Evolutionary conservation across 148 eudicot genomes (phyloP), one percentile per base, ranked within the genome.

Genomic region (Spergularia marina): DNA sequence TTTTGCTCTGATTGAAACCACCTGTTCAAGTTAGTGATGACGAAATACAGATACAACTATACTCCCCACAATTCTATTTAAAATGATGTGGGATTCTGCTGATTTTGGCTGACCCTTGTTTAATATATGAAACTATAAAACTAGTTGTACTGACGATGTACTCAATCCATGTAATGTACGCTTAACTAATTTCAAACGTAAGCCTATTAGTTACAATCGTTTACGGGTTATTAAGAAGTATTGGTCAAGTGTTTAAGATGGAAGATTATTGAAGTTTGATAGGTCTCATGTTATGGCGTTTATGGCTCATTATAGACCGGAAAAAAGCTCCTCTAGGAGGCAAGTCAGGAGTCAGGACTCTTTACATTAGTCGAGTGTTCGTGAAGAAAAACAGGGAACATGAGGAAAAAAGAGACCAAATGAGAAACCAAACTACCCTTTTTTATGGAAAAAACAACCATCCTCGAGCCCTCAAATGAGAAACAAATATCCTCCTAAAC

Each of bases 391-490:
- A 47, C 68, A 49, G 52, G 65, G 65, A 57, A 64, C 25, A 36
- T n/a, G 63, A 47, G 71, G 65, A 36, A 53, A 53, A 65, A 47
- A 15, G 53, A 53, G 61, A 82, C 55, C 55, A 59, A 16, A 39
- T 72, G 25, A 57, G 73, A 70, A 83, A 52, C 70, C 54, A 75
- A 79, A 77, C 69, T 12, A 72, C 75, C 75, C 25, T 68, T 62
- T 49, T 82, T 77, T 25, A 61, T 66, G 80, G 86, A 81, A 81
- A 81, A 81, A 82, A 80, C 79, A 81, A 77, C 80, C 76, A 75
- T 56, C 86, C 88, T 87, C 88, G 88, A 85, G 87, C 88, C 85
- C 82, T 85, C 77, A 83, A 85, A 74, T 76, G 60, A 65, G 71
- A 81, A 80, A 69, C 67, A 59, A 71, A 44, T 65, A 57, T 70